Conservation (phyloP, 371 early-diverging fungal species). For the Rhizopus sp. region DNA sequence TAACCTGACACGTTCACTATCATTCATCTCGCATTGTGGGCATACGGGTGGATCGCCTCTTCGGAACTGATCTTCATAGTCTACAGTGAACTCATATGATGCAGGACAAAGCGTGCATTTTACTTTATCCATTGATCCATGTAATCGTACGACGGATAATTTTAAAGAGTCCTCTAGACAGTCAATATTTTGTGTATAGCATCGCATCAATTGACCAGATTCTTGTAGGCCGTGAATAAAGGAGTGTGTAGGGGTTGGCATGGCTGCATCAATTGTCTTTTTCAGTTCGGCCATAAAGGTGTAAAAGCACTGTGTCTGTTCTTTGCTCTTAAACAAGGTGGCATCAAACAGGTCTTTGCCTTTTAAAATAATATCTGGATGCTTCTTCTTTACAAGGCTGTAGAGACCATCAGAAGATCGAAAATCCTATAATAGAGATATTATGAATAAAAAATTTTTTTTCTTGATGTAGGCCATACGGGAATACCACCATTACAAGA, state of each 20-base stretch:
- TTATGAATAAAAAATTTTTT: background rate
- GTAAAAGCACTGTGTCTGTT: conserved; percentile 83
- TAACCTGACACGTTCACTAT: conserved; percentile 54
- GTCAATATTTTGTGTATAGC: conserved; percentile 98
- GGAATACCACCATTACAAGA: conserved; percentile 91
- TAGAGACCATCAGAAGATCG: conserved; percentile 80
- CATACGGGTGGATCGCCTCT: conserved; percentile 78
- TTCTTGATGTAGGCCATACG: conserved; percentile 36
- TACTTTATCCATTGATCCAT: conserved; percentile 86
- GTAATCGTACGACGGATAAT: conserved; percentile 82
- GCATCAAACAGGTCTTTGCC: conserved; percentile 98
- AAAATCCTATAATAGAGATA: conserved; percentile 64
- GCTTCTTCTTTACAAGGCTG: conserved; percentile 76
- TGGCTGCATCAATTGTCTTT: conserved; percentile 64
- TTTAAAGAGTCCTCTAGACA: conserved; percentile 77
- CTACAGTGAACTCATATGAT: conserved; percentile 58
- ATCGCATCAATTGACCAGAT: conserved; percentile 75
- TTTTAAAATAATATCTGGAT: conserved; percentile 69
- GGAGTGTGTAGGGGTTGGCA: conserved; percentile 85
- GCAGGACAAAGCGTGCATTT: conserved; percentile 85
- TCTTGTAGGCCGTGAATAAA: conserved; percentile 82
- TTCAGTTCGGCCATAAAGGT: conserved; percentile 94
- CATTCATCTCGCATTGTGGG: conserved; percentile 69
- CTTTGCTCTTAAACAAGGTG: conserved; percentile 73
- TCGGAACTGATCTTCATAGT: conserved; percentile 59